Base-by-base conservation (phyloP, 2,329 filamentous ascomycete genomes). In the Apiospora pterosperma region DNA sequence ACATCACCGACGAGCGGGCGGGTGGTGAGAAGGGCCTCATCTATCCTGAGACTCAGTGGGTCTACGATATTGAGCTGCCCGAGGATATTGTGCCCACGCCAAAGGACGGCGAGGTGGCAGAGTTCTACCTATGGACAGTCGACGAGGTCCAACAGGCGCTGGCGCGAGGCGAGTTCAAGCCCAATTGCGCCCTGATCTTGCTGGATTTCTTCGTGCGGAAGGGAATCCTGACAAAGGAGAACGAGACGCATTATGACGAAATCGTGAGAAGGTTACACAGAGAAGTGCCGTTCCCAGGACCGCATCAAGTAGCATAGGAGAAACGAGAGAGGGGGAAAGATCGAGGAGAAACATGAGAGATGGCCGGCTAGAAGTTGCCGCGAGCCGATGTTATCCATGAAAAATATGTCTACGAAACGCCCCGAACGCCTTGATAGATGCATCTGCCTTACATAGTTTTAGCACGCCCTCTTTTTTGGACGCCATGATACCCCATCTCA, bases 121-220 rank as follows among this genome's bases (percentile, higher is more conserved):
- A 88, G 67, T 98, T 98, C 75, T 85, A 88, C 74, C 82, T 97
- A 65, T 89, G 88, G 85, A 88, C 85, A 1, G 84, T 97, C 44
- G 86, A 91, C n/a, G 86, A 97, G 77, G 87, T 96, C 55, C 86
- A 89, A 76, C 81, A 83, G 64, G 88, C 90, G 55, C 80, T 99
- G 73, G 84, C 83, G 19, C 80, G 82, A 62, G 92, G 92, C 16
- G 86, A 90, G 70, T 99, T 95, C 82, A 99, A 99, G 82, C 91
- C 94, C 2, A 98, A 98, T 76, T 97, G 94, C 77, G 90, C 92
- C 16, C 76, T 96, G 65, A 87, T 97, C 59, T 80, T 96, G 75
- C 78, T 97, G 58, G 93, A 98, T 76, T 99, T 98, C 80, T 92
- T 99, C 75, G 83, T 97, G 69, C 86, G 95, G 62, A 92, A 93